These are phyloP conservation scores for Halenospora varia DNA, from an alignment of 495 filamentous ascomycete species.

Conservation along the genomic window DNA sequence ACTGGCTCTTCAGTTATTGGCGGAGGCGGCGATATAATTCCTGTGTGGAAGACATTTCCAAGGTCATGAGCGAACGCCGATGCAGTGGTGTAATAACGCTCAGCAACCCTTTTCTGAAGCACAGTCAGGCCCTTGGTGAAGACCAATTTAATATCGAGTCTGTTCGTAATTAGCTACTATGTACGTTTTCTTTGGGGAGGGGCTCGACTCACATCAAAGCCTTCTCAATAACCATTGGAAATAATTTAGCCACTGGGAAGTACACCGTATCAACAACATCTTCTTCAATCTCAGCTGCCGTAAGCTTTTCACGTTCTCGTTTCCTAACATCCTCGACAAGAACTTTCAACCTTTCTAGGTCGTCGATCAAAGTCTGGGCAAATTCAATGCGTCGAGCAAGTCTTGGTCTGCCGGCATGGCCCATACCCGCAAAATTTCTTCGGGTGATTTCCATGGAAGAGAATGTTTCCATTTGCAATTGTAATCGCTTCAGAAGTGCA, in stretches of 20 bases:
- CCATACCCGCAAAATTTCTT: slow-evolving; percentile 89
- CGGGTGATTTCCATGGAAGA: slow-evolving; percentile 94
- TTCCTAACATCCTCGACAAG: slow-evolving; percentile 66
- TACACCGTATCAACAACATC: slow-evolving; percentile 81
- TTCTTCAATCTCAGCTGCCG: slow-evolving; percentile 68
- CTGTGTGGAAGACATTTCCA: slow-evolving; percentile 60
- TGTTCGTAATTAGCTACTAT: slow-evolving; percentile 41
- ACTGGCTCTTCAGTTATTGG: slow-evolving; percentile 20
- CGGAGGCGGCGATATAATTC: slow-evolving; percentile 47
- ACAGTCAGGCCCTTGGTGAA: slow-evolving; percentile 62
- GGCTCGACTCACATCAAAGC: slow-evolving; percentile 55
- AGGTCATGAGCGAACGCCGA: slow-evolving; percentile 71
- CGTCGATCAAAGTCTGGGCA: slow-evolving; percentile 65
- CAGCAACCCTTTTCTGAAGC: slow-evolving; percentile 61
- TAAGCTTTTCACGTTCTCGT: slow-evolving; percentile 69
- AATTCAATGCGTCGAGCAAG: slow-evolving; percentile 85
- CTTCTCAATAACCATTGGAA: slow-evolving; percentile 78
- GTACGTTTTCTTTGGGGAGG: not conserved
- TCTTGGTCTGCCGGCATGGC: slow-evolving; percentile 71
- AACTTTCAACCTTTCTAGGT: slow-evolving; percentile 67
- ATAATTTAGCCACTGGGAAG: slow-evolving; percentile 76
- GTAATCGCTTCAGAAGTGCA: slow-evolving; percentile 84
- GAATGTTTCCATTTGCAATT: slow-evolving; percentile 91
- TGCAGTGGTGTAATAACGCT: slow-evolving; percentile 71
- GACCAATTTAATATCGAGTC: slow-evolving; percentile 66